A percentile compares a stretch with the other conserved stretches of the same genome.
Evolutionary conservation across 2,329 filamentous ascomycete genomes (phyloP).

Genomic region (Penicillium sp.): DNA sequence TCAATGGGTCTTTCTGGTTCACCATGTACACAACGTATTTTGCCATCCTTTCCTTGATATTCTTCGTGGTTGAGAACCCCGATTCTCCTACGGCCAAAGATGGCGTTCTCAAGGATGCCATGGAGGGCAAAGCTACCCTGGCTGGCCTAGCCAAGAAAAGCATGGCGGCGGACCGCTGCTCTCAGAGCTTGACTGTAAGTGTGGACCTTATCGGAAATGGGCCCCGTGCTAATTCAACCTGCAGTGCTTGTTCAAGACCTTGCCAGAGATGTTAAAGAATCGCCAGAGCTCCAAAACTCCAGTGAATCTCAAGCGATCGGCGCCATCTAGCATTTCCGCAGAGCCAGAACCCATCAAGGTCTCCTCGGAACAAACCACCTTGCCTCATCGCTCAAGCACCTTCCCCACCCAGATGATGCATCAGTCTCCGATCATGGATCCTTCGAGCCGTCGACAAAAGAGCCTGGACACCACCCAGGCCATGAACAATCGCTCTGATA

Average conservation of each 20-base stretch:
- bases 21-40: conserved; percentile 70
- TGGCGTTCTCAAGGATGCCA: conserved; percentile 75
- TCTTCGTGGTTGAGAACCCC: conserved; percentile 65
- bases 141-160: conserved; percentile 77
- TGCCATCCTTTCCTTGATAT: conserved; percentile 63
- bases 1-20: conserved; percentile 67
- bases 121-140: conserved; percentile 80
- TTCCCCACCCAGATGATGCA: conserved; percentile 37
- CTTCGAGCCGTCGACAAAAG: conserved; percentile 25
- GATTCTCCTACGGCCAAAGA: conserved; percentile 65
- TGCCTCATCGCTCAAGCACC: conserved; percentile 40
- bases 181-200: conserved; percentile 71
- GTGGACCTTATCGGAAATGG: neutral
- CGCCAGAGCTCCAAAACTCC: conserved; percentile 47
- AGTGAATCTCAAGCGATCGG: conserved; percentile 51
- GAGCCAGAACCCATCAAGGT: conserved; percentile 16
- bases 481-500: conserved; percentile 20
- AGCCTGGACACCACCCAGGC: conserved; percentile 33
- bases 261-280: conserved; percentile 70
- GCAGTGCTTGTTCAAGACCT: conserved; percentile 77
- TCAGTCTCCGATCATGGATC: conserved; percentile 25
- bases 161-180: conserved; percentile 84
- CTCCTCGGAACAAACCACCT: conserved; percentile 17
- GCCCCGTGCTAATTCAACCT: conserved; percentile 11
- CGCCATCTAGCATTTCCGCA: conserved; percentile 29